Evolutionary conservation across 2,329 filamentous ascomycete genomes (phyloP).

Genomic region (Ophiostoma tasmaniense): DNA sequence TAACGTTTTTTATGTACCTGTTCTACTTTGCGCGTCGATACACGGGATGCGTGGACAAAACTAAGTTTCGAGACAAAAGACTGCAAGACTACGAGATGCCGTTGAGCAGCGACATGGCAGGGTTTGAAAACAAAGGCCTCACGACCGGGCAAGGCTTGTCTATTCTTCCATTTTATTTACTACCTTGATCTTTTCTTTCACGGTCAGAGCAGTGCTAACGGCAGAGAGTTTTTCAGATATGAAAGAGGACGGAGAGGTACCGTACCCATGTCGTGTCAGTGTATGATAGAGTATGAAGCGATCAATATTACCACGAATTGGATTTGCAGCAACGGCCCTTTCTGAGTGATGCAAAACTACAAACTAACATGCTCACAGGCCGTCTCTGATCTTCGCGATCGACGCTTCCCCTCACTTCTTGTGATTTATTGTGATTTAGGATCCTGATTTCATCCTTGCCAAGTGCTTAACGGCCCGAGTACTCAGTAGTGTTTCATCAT

Average conservation of each 20-base stretch:
- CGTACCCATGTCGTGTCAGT: background rate
- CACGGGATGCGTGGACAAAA: background rate
- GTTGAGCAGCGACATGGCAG: background rate
- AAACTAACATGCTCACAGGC: background rate
- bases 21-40: background rate
- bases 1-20: slow-evolving; percentile 30
- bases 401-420: background rate
- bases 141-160: background rate
- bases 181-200: background rate
- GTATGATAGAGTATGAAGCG: background rate
- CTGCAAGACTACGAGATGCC: background rate
- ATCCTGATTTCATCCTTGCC: background rate
- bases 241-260: background rate
- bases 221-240: background rate
- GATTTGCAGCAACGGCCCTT: background rate
- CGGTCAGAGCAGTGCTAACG: background rate
- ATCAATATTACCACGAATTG: background rate
- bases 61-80: background rate
- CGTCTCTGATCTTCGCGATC: background rate
- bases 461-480: background rate
- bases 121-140: background rate
- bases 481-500: background rate
- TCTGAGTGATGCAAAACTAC: background rate
- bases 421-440: no score
- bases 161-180: background rate